Evolutionary conservation across 169 alveolate genomes (phyloP).

Genomic region (Eimeria necatrix): DNA sequence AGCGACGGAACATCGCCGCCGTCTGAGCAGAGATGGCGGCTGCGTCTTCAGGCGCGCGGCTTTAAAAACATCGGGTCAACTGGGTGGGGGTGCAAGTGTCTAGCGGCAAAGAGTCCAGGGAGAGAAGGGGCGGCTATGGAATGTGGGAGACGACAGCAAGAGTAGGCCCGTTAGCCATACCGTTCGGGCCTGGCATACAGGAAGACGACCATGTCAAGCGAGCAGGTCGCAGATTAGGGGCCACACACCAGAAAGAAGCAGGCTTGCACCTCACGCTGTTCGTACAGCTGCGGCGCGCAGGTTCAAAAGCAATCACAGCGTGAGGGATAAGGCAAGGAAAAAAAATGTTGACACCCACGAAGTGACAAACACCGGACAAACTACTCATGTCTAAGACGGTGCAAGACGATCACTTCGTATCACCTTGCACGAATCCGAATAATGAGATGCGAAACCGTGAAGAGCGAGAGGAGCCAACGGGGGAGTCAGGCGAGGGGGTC

Average conservation of each 20-base stretch:
- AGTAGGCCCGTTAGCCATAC: neutral
- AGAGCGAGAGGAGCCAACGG: constrained; percentile 10
- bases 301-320: constrained; percentile 10
- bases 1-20: constrained; percentile 61
- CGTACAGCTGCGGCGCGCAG: constrained; percentile 42
- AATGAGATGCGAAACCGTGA: constrained; percentile 13
- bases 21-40: constrained; percentile 71
- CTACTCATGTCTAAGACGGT: neutral
- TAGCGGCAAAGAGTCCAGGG: neutral
- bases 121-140: neutral
- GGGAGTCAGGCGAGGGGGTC: constrained; percentile 24
- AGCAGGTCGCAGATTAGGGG: constrained; percentile 4
- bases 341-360: neutral
- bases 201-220: constrained; percentile 6
- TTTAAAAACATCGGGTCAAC: constrained; percentile 26
- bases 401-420: constrained; percentile 16
- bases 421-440: constrained; percentile 34
- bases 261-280: constrained; percentile 23
- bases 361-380: constrained; percentile 44
- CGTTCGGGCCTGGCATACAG: neutral
- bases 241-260: constrained; percentile 18
- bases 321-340: neutral
- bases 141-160: neutral
- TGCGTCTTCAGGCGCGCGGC: constrained; percentile 24
- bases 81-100: constrained; percentile 23